These are phyloP conservation scores for Chrysoporthe puriensis DNA, from an alignment of 2,329 filamentous ascomycete species.

Conservation along the genomic window DNA sequence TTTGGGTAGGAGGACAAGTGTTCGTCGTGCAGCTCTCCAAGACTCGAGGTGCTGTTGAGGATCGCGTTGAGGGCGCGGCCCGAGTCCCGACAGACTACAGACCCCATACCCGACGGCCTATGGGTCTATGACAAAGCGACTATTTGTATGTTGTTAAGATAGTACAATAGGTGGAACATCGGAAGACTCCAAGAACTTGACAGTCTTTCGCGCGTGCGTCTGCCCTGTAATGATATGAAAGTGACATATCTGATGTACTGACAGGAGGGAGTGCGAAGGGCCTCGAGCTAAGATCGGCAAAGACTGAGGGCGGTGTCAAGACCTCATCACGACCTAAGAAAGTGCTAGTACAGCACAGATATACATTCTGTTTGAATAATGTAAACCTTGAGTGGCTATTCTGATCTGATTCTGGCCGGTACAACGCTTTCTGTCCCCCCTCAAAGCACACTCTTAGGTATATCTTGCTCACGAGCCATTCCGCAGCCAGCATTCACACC, in stretches of 20 bases:
- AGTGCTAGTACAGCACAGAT: background rate
- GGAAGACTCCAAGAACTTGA: background rate
- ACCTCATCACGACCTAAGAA: background rate
- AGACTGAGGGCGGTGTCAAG: background rate
- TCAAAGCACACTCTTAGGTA: too few species aligned
- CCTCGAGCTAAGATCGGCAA: background rate
- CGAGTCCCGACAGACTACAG: background rate
- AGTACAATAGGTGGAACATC: background rate
- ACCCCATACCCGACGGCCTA: conserved; percentile 8
- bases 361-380: background rate
- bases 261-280: background rate
- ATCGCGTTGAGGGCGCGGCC: background rate
- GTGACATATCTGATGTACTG: background rate
- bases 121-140: background rate
- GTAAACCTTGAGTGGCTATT: background rate
- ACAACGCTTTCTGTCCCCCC: background rate
- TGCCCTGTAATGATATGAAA: too few species aligned
- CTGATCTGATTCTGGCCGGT: background rate
- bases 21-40: background rate
- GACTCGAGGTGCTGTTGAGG: background rate
- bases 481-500: background rate
- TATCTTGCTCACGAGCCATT: background rate
- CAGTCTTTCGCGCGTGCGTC: background rate
- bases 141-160: background rate
- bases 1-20: background rate